Conservation (phyloP, 345 rosid species). For the Zanthoxylum bungeanum region DNA sequence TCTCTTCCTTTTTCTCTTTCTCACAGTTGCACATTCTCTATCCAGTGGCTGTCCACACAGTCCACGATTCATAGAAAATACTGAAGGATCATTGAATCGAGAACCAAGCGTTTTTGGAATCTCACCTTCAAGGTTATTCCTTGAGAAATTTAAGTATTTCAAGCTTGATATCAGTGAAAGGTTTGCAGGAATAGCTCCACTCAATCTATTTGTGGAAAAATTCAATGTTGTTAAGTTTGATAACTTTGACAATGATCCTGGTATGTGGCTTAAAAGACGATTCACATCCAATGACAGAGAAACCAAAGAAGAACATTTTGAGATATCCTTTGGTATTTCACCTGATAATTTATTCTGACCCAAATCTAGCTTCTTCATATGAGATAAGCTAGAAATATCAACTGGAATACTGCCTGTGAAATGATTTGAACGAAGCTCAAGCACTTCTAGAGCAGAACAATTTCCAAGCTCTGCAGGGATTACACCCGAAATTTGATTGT, state of each 20-base stretch:
- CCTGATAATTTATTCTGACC: constrained; percentile 53
- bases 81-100: constrained; percentile 49
- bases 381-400: constrained; percentile 46
- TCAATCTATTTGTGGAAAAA: constrained; percentile 64
- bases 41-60: constrained; percentile 77
- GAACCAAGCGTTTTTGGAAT: constrained; percentile 55
- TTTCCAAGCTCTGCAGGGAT: constrained; percentile 69
- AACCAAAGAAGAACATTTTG: constrained; percentile 46
- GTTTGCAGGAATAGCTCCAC: constrained; percentile 57
- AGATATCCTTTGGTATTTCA: constrained; percentile 48
- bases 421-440: constrained; percentile 63
- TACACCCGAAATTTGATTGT: constrained; percentile 46
- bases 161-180: constrained; percentile 46
- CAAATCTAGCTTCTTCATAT: constrained; percentile 62
- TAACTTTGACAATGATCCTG: constrained; percentile 55
- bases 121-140: constrained; percentile 71
- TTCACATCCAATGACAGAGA: constrained; percentile 49
- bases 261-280: constrained; percentile 52
- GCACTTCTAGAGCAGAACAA: constrained; percentile 67
- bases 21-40: constrained; percentile 48
- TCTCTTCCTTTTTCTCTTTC: constrained; percentile 55
- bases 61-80: constrained; percentile 46
- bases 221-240: constrained; percentile 42
- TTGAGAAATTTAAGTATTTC: constrained; percentile 60
- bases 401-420: constrained; percentile 55